Evolutionary conservation across 306 rosid species (phyloP), one percentile per base, ranked within the genome.

Genomic region (Cicer bijugum): DNA sequence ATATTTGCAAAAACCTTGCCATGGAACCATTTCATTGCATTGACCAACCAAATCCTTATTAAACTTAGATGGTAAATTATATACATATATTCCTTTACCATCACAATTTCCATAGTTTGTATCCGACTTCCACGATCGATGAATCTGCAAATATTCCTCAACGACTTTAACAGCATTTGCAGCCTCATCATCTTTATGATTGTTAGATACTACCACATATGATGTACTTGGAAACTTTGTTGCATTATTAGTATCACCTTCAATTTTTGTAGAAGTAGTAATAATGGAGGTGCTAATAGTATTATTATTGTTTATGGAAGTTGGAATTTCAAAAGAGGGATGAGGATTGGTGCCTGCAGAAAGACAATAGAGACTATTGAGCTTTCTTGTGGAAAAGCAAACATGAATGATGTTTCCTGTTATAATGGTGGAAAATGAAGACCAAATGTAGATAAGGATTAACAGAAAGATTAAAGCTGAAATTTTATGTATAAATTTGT

Each of bases 31-130:
- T 76, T 88, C 88, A 11, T 17, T 40, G 52, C 93, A 88, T 51
- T 86, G 93, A 76, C 88, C 91, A 52, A 90, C 80, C 82, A 90
- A 81, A 81, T 88, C 93, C 67, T 82, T 84, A 19, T 90, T 88
- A 72, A 90, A 90, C 85, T 85, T 86, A 8, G 93, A 78, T 55
- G 96, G 93, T 79, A 90, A 81, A 67, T 90, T 90, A 81, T 86
- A 88, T 19, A 90, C 93, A 75, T 78, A 88, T 12, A 90, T 71
- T 42, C 93, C 96, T 61, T 67, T 57, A 12, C 86, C 88, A 28
- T 80, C 85, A 40, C 96, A 90, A 62, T 48, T 68, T 52, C 61
- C 77, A 38, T 47, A 43, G 55, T 63, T 82, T 72, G 56, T 83
- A 3, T 75, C 70, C 35, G 89, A 82, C 12, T 59, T 82, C 96